Percentiles rank a stretch among this genome's conserved stretches.
Conservation (phyloP, 1,284 basidiomycete species). For the Moesziomyces parantarcticus region DNA sequence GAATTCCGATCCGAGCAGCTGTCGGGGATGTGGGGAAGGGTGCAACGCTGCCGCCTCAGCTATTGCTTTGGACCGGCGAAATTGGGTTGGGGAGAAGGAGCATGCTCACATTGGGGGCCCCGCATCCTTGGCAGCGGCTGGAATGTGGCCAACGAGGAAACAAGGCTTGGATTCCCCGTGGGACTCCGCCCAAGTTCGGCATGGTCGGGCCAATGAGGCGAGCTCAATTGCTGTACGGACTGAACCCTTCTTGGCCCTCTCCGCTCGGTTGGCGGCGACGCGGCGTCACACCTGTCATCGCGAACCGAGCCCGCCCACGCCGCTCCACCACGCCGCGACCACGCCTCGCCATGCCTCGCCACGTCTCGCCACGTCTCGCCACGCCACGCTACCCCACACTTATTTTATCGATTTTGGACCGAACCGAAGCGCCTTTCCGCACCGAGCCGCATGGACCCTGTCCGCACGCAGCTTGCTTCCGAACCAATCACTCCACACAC, state of each 20-base stretch:
- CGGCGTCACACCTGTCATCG: not conserved
- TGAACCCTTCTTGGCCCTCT: not conserved
- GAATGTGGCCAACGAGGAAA: not conserved
- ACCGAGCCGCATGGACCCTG: not conserved
- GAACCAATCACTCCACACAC: too few species aligned
- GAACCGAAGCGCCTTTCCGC: not conserved
- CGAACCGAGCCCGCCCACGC: not conserved
- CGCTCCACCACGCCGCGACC: too few species aligned
- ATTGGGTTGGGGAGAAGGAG: not conserved
- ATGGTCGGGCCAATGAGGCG: not conserved
- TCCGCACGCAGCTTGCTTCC: not conserved
- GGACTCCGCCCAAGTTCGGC: not conserved
- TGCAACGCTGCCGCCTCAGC: not conserved
- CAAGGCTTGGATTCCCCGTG: not conserved
- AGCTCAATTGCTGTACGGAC: not conserved
- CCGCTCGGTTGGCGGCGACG: not conserved
- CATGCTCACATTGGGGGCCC: not conserved
- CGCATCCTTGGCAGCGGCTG: not conserved
- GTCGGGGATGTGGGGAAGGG: slow-evolving; percentile 9
- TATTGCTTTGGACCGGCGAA: not conserved
- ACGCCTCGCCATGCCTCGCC: too few species aligned
- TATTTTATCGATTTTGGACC: not conserved
- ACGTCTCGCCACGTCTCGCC: too few species aligned
- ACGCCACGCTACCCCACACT: too few species aligned
- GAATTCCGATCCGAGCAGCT: slow-evolving; percentile 1